These are phyloP conservation scores for Penicillium simplicissimum DNA, from an alignment of 495 filamentous ascomycete genomes.

Conservation along the genomic window DNA sequence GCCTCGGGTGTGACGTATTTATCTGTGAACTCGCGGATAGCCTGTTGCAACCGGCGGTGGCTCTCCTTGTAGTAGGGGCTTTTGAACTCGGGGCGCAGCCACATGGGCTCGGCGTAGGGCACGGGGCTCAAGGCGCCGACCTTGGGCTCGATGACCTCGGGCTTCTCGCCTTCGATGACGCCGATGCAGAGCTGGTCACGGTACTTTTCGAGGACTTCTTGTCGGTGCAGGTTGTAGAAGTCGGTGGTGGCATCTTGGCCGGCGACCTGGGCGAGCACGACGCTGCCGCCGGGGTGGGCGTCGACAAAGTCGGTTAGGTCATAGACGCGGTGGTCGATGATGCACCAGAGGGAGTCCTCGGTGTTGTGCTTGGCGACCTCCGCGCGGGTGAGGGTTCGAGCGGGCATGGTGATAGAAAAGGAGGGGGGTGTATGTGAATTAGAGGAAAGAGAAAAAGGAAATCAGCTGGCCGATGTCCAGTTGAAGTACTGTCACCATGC, in stretches of 20 bases:
- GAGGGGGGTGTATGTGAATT: background rate
- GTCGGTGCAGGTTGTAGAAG: conserved; percentile 62
- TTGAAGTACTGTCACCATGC: background rate
- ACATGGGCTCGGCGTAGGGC: conserved; percentile 79
- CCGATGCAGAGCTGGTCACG: conserved; percentile 67
- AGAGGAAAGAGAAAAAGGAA: background rate
- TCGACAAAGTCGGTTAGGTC: conserved; percentile 58
- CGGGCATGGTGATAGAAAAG: conserved; percentile 22
- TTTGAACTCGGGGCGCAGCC: conserved; percentile 78
- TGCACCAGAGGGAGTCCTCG: conserved; percentile 57
- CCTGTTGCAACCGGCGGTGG: conserved; percentile 69
- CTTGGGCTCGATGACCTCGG: conserved; percentile 70
- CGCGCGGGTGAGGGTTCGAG: conserved; percentile 40
- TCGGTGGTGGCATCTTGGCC: conserved; percentile 57
- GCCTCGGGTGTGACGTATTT: conserved; percentile 71
- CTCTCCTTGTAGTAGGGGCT: conserved; percentile 81
- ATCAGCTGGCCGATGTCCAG: background rate
- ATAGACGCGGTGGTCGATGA: conserved; percentile 61
- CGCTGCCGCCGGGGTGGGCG: conserved; percentile 61
- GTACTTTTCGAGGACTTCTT: conserved; percentile 73
- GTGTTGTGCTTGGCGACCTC: conserved; percentile 57
- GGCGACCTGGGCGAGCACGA: conserved; percentile 55
- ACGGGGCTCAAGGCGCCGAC: conserved; percentile 71
- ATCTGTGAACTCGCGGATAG: conserved; percentile 74
- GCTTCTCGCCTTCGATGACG: conserved; percentile 69